Evolutionary conservation across 495 filamentous ascomycete species (phyloP).

Genomic region (Talaromyces nanjingensis): DNA sequence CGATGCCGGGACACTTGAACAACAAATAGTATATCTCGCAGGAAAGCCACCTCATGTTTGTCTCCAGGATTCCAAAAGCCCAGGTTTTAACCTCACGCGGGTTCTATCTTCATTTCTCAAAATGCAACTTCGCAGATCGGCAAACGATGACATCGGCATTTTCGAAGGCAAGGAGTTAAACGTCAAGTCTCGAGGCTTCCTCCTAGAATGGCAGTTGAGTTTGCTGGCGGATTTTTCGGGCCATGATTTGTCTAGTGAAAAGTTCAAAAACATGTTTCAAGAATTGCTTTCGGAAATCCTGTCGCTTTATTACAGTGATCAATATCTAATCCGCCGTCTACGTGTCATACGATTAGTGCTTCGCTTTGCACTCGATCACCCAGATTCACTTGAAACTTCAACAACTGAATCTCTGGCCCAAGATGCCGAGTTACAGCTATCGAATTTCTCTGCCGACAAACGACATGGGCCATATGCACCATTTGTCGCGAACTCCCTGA

Average conservation of each 20-base stretch:
- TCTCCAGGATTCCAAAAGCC: constrained; percentile 29
- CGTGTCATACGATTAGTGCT: constrained; percentile 37
- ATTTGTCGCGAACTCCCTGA: constrained; percentile 52
- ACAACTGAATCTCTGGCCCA: constrained; percentile 24
- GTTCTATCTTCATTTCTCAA: constrained; percentile 41
- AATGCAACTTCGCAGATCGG: constrained; percentile 30
- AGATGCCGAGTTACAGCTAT: constrained; percentile 30
- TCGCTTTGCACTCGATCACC: constrained; percentile 32
- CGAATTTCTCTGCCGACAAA: constrained; percentile 43
- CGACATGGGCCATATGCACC: constrained; percentile 43
- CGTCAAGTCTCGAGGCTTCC: constrained; percentile 29
- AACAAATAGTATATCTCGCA: constrained; percentile 17
- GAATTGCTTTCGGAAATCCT: constrained; percentile 30
- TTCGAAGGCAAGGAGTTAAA: constrained; percentile 38
- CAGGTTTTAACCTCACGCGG: constrained; percentile 38
- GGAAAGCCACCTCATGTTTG: constrained; percentile 18
- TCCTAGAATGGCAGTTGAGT: constrained; percentile 53
- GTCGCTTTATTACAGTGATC: constrained; percentile 27
- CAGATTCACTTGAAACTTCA: constrained; percentile 22
- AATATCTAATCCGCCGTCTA: constrained; percentile 39
- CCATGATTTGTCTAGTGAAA: constrained; percentile 21
- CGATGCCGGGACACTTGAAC: constrained; percentile 31
- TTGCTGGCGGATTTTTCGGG: constrained; percentile 28
- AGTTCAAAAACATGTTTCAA: constrained; percentile 25
- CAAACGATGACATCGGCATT: constrained; percentile 4